Evolutionary conservation across 352 stramenopile species (phyloP).

Genomic region (Thraustochytrium sp.): DNA sequence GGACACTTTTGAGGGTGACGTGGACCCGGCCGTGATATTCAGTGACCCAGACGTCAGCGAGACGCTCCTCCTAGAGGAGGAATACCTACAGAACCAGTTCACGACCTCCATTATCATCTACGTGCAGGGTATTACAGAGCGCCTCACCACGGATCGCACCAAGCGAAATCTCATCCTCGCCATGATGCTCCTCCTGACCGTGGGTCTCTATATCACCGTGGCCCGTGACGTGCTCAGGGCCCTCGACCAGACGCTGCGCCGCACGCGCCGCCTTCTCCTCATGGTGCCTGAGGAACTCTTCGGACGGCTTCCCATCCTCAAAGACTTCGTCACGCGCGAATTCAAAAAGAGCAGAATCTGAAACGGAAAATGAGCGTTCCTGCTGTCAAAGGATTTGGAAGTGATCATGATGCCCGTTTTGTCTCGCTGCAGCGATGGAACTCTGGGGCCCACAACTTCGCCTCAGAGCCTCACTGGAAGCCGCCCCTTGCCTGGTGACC

Average conservation of each 20-base stretch:
- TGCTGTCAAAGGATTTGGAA: no score
- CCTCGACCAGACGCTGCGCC: not conserved
- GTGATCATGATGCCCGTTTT: no score
- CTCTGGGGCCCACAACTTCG: no score
- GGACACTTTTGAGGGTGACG: not conserved
- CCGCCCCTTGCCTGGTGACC: no score
- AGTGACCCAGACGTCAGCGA: no score
- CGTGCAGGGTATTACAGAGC: not conserved
- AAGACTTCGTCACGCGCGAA: not conserved
- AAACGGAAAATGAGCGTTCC: no score
- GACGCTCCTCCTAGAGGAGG: not conserved
- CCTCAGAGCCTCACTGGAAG: no score
- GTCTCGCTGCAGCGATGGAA: no score
- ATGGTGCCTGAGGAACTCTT: conserved; percentile 39
- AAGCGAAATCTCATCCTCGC: not conserved
- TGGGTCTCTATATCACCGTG: not conserved
- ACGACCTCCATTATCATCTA: conserved; percentile 15
- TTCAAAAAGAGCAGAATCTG: conserved; percentile 11
- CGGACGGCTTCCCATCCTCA: not conserved
- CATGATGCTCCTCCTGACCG: not conserved
- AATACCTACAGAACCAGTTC: conserved; percentile 34
- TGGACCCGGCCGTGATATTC: no score
- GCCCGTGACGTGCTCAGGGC: not conserved
- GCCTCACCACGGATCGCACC: not conserved
- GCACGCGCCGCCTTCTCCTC: not conserved